Conservation (phyloP, 2,329 filamentous ascomycete genomes). For the Scytalidium lignicola region DNA sequence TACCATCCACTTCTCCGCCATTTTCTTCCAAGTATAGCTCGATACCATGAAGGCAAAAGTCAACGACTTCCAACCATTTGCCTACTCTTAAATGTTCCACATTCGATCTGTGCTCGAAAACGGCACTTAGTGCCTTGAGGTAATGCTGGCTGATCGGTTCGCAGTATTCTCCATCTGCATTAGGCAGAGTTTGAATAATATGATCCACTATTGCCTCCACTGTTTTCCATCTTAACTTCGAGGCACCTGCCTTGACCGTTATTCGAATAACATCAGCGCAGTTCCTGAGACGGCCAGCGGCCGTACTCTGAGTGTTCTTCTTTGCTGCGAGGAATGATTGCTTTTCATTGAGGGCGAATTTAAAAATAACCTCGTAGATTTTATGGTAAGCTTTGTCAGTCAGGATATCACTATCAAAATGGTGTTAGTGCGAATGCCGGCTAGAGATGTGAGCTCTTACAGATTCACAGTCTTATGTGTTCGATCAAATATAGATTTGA, state of each 20-base stretch:
- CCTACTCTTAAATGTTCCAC: slow-evolving; percentile 69
- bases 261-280: slow-evolving; percentile 69
- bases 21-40: slow-evolving; percentile 36
- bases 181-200: slow-evolving; percentile 68
- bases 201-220: slow-evolving; percentile 76
- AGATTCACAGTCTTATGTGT: slow-evolving; percentile 20
- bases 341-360: slow-evolving; percentile 63
- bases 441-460: slow-evolving; percentile 10
- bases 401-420: slow-evolving; percentile 36
- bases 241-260: slow-evolving; percentile 63
- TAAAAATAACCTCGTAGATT: slow-evolving; percentile 77
- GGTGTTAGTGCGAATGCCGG: slow-evolving; percentile 7
- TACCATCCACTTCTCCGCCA: slow-evolving; percentile 8
- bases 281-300: slow-evolving; percentile 55
- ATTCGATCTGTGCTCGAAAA: slow-evolving; percentile 71
- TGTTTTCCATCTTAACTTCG: slow-evolving; percentile 68
- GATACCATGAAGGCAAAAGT: slow-evolving; percentile 63
- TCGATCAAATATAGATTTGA: slow-evolving; percentile 24
- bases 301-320: slow-evolving; percentile 42
- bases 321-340: slow-evolving; percentile 52
- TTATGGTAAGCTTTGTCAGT: slow-evolving; percentile 75
- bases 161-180: slow-evolving; percentile 56
- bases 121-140: slow-evolving; percentile 64
- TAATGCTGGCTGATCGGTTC: slow-evolving; percentile 71
- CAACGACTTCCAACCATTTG: slow-evolving; percentile 27